Evolutionary conservation across 805 yeast species (phyloP).

Genomic region (Lipomyces yamadae): DNA sequence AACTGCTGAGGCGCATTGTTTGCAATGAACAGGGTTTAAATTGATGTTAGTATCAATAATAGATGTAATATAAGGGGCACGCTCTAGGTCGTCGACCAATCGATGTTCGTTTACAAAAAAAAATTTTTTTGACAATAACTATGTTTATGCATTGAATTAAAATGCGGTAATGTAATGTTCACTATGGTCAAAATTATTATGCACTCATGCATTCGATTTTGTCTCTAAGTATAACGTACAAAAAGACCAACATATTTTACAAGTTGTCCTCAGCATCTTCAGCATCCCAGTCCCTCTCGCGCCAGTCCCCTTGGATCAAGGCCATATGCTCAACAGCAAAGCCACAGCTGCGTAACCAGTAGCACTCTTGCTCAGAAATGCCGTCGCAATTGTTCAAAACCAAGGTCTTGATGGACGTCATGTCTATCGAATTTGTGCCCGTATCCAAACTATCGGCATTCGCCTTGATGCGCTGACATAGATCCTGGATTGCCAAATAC

Average conservation of each 20-base stretch:
- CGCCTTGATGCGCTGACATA: not conserved
- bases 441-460: not conserved
- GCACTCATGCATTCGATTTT: not conserved
- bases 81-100: not conserved
- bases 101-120: not conserved
- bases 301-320: not conserved
- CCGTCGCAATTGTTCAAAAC: not conserved
- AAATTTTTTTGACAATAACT: not conserved
- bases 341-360: not conserved
- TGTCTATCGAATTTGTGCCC: not conserved
- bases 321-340: constrained; percentile 3
- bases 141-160: not conserved
- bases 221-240: not conserved
- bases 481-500: not conserved
- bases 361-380: constrained; percentile 1
- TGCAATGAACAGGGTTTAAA: not conserved
- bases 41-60: not conserved
- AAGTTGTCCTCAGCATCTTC: not conserved
- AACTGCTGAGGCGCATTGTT: constrained; percentile 1
- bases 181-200: not conserved
- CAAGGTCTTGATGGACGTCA: not conserved
- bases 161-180: not conserved
- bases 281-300: not conserved
- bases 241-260: not conserved
- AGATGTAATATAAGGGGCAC: not conserved